Percentiles rank a stretch among this genome's conserved stretches.
Conservation (phyloP, 805 yeast species). For the Lipomyces mesembrius region DNA sequence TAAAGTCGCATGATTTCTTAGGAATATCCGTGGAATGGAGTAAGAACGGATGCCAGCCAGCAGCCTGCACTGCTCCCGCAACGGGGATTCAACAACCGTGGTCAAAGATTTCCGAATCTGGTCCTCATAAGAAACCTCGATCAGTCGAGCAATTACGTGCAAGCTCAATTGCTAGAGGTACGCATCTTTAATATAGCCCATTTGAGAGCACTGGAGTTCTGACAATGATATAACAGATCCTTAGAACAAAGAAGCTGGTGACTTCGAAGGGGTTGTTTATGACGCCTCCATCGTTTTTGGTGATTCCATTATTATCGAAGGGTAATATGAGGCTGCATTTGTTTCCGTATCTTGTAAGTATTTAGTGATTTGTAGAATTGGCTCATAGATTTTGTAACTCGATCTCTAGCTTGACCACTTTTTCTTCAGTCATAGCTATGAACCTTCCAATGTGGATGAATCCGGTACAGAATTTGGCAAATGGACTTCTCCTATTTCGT, state of each 20-base stretch:
- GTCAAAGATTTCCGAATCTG: constrained; percentile 22
- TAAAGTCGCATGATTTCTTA: background rate
- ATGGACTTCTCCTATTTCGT: constrained; percentile 14
- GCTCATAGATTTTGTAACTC: background rate
- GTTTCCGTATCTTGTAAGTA: constrained; percentile 33
- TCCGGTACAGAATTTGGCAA: background rate
- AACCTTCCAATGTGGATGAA: constrained; percentile 9
- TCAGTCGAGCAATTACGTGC: constrained; percentile 30
- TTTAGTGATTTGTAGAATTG: background rate
- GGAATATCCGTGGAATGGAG: constrained; percentile 14
- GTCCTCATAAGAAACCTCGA: constrained; percentile 29
- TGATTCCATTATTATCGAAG: constrained; percentile 19
- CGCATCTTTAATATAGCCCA: background rate
- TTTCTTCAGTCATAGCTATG: constrained; percentile 30
- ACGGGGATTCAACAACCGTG: background rate
- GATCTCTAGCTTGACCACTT: constrained; percentile 29
- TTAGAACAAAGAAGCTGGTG: constrained; percentile 21
- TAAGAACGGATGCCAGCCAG: background rate
- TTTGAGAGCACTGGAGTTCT: background rate
- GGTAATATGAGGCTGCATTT: constrained; percentile 5
- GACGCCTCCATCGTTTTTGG: constrained; percentile 28
- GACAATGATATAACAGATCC: constrained; percentile 16
- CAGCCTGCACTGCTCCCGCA: background rate
- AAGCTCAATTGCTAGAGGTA: constrained; percentile 34
- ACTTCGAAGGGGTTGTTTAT: constrained; percentile 19